A percentile compares a stretch with the other conserved stretches of the same genome.
Conservation (phyloP, 768 basidiomycete genomes). For the Phaeotremella fagi region DNA sequence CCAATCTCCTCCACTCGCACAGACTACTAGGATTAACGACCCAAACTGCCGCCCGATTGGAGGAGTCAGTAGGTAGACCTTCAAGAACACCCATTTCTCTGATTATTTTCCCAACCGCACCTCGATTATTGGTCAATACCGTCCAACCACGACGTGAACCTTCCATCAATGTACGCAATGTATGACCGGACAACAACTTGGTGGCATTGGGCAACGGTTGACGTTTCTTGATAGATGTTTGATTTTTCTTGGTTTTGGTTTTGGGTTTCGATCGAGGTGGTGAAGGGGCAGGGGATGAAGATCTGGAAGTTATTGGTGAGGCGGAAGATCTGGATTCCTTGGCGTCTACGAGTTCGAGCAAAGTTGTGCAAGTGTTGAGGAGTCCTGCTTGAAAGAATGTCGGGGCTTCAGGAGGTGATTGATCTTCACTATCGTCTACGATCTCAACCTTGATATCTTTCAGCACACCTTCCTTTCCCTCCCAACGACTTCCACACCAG, state of each 20-base stretch:
- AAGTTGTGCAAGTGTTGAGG: conserved; percentile 55
- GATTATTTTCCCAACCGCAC: conserved; percentile 70
- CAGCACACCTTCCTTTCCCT: conserved; percentile 59
- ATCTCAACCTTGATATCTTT: conserved; percentile 56
- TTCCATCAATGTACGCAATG: conserved; percentile 65
- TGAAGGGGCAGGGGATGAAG: conserved; percentile 2
- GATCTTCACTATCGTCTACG: conserved; percentile 44
- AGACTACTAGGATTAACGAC: conserved; percentile 74
- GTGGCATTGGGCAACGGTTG: conserved; percentile 54
- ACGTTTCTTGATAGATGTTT: conserved; percentile 12
- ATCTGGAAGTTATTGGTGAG: conserved; percentile 45
- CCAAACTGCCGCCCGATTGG: conserved; percentile 58
- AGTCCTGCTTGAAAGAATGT: conserved; percentile 53
- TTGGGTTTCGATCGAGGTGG: conserved; percentile 5
- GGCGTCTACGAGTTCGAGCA: conserved; percentile 54
- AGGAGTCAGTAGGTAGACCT: conserved; percentile 27
- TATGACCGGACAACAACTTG: conserved; percentile 60
- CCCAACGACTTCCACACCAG: conserved; percentile 46
- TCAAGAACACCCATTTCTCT: conserved; percentile 56
- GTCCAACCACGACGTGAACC: conserved; percentile 71
- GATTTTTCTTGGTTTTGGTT: conserved; percentile 3
- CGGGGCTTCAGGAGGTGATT: neutral
- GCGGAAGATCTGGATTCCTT: conserved; percentile 26
- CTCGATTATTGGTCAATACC: conserved; percentile 78
- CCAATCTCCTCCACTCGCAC: conserved; percentile 55